A percentile compares a stretch with the other conserved stretches of the same genome.
Conservation (phyloP, 179 eudicot species). For the Actinidia chinensis region DNA sequence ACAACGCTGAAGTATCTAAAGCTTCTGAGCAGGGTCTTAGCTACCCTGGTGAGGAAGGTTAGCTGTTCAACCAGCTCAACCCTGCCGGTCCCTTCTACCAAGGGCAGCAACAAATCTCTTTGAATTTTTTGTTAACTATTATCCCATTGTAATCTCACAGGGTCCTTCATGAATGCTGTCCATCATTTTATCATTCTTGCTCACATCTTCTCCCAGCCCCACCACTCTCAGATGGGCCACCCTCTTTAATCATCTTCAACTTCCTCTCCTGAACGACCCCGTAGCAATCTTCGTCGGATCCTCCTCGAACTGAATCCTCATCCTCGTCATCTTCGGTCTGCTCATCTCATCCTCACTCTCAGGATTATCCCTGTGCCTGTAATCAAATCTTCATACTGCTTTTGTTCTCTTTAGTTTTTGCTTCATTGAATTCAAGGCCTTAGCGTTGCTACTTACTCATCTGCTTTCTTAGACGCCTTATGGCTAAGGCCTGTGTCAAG, state of each 20-base stretch:
- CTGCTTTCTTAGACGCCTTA: slow-evolving; percentile 83
- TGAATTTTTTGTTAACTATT: slow-evolving; percentile 78
- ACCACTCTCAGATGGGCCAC: slow-evolving; percentile 27
- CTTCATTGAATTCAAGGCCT: slow-evolving; percentile 82
- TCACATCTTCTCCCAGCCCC: slow-evolving; percentile 55
- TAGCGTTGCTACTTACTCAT: slow-evolving; percentile 83
- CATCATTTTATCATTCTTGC: slow-evolving; percentile 67
- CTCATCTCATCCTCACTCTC: slow-evolving; percentile 51
- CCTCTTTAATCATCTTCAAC: slow-evolving; percentile 34
- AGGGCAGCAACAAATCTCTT: slow-evolving; percentile 80
- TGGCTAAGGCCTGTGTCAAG: slow-evolving; percentile 62
- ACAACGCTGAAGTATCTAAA: slow-evolving; percentile 85
- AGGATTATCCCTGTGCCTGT: slow-evolving; percentile 68
- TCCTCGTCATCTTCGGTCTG: slow-evolving; percentile 30
- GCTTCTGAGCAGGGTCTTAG: slow-evolving; percentile 93
- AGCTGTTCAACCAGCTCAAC: slow-evolving; percentile 92
- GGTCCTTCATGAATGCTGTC: slow-evolving; percentile 85
- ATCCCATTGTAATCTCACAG: slow-evolving; percentile 85
- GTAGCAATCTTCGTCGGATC: slow-evolving; percentile 33
- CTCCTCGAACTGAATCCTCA: slow-evolving; percentile 37
- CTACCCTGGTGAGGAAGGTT: slow-evolving; percentile 83
- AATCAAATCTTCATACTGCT: slow-evolving; percentile 71
- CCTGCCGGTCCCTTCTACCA: slow-evolving; percentile 83
- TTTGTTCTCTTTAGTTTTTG: slow-evolving; percentile 85
- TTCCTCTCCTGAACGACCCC: slow-evolving; percentile 38